Conservation (phyloP, 192 early-diverging fungal genomes). For the Backusella macrospora region DNA sequence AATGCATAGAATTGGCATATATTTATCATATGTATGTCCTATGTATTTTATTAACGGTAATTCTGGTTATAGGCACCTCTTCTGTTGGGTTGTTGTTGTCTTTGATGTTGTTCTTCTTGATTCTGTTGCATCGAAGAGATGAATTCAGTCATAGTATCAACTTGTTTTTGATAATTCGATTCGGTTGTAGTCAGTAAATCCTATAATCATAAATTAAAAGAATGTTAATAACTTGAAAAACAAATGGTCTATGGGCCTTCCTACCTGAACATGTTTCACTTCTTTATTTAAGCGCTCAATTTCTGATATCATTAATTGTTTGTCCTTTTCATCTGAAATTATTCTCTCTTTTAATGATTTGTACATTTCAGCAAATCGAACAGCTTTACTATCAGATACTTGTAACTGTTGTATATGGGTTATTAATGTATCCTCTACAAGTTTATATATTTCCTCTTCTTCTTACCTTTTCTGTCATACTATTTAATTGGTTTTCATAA, state of each 20-base stretch:
- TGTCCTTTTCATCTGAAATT: constrained; percentile 28
- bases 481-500: constrained; percentile 26
- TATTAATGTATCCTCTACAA: background rate
- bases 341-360: constrained; percentile 41
- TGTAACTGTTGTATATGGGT: constrained; percentile 32
- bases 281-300: constrained; percentile 29
- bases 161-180: constrained; percentile 44
- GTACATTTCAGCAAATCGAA: constrained; percentile 39
- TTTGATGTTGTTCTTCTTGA: background rate
- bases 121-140: constrained; percentile 25
- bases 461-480: constrained; percentile 28
- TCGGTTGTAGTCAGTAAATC: constrained; percentile 42
- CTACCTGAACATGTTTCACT: constrained; percentile 23
- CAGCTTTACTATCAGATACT: constrained; percentile 45
- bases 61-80: constrained; percentile 5
- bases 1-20: background rate
- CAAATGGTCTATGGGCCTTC: background rate
- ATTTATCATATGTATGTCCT: background rate
- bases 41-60: constrained; percentile 6
- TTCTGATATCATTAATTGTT: constrained; percentile 21
- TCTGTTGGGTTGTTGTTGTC: background rate
- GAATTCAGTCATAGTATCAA: constrained; percentile 50
- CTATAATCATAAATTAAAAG: constrained; percentile 6
- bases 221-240: no score
- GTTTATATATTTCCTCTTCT: no score